Evolutionary conservation across 257 asterid genomes (phyloP).

Genomic region (Nicotiana paniculata): DNA sequence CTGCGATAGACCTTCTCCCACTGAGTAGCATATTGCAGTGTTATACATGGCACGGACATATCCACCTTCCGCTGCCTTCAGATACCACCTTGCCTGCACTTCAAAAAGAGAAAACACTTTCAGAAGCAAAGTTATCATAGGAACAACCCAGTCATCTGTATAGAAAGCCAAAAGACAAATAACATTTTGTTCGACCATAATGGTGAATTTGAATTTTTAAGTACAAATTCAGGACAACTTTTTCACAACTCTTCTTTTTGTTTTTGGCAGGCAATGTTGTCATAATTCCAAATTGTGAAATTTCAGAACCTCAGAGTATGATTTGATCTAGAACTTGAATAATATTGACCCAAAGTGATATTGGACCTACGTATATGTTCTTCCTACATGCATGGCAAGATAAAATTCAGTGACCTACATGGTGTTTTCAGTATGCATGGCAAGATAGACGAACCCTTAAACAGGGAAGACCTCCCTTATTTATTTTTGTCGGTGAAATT

Average conservation of each 20-base stretch:
- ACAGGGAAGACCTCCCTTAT: not conserved
- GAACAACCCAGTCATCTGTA: not conserved
- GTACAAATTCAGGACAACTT: not conserved
- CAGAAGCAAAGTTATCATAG: not conserved
- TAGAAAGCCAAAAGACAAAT: not conserved
- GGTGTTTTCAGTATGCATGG: too few species aligned
- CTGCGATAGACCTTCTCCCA: conserved; percentile 69
- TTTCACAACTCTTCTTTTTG: not conserved
- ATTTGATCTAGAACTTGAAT: not conserved
- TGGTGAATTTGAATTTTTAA: not conserved
- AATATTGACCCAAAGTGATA: not conserved
- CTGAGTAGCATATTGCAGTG: conserved; percentile 65
- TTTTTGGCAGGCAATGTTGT: not conserved
- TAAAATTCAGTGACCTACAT: too few species aligned
- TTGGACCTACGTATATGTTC: not conserved
- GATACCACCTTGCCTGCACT: conserved; percentile 74
- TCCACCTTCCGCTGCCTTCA: conserved; percentile 90
- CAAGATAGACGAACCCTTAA: too few species aligned
- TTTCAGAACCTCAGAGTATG: not conserved
- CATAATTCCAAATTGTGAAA: not conserved
- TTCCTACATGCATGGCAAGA: too few species aligned
- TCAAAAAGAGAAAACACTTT: not conserved
- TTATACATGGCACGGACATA: conserved; percentile 93
- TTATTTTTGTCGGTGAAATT: not conserved
- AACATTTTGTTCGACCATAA: not conserved